Evolutionary conservation across 768 basidiomycete species (phyloP), one percentile per base, ranked within the genome.

Genomic region (Suillus variegatus): DNA sequence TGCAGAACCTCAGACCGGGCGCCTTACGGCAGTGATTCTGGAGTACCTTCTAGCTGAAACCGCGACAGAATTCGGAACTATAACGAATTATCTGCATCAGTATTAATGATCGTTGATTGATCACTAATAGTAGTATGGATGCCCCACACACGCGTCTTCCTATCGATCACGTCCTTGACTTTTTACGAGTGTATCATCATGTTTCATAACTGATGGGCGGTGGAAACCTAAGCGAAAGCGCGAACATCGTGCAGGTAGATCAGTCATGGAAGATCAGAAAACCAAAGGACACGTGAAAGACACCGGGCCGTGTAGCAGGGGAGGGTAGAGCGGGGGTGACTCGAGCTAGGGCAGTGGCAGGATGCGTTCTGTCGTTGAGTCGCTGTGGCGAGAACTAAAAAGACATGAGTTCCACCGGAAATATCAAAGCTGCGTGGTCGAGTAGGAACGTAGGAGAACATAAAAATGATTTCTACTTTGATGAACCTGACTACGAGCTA

Each of bases 371-470:
- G 20, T 55, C 12, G 54, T 55, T 36, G 35, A 55, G 54, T 36
- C 54, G 35, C 54, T 55, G 54, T 55, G 54, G 54, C 54, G 54
- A 55, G 35, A 55, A 36, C 32, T 20, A 55, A 55, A 35, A 55
- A 55, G 32, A 55, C 3, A 32, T 32, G 28, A 10, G 28, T 20
- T 54, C 18, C 32, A 54, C 52, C 28, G 16, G 32, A 51, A 51
- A 52, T 18, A 8, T 52, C 28, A 28, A 18, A 35, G 28, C 51
- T 52, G 28, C 16, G 13, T 13, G 25, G 49, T 16, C 49, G 14
- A 28, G 12, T 32, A 32, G 32, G 32, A 6, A 32, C 32, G 32
- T 6, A 51, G 49, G 14, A 51, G 22, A 16, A 25, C 25, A 51
- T 25, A 7, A 51, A 51, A 22, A 51, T 51, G 2, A 51, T 47